Evolutionary conservation across 345 rosid species (phyloP).

Genomic region (Lumnitzera littorea): DNA sequence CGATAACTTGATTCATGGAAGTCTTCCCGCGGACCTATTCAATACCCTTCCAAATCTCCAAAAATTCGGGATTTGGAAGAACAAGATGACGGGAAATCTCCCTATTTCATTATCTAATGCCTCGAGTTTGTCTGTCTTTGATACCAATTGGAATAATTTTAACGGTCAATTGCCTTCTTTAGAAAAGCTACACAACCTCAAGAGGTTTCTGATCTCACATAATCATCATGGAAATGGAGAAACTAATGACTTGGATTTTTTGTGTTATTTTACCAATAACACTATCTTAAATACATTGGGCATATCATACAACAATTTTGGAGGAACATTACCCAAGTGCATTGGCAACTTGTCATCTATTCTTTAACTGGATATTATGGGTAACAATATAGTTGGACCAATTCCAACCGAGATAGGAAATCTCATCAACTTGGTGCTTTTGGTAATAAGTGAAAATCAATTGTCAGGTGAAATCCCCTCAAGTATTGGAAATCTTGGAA

Average conservation of each 20-base stretch:
- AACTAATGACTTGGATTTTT: constrained; percentile 8
- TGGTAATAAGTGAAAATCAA: neutral
- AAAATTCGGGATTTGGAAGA: neutral
- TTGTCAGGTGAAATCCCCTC: constrained; percentile 2
- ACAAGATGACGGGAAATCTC: neutral
- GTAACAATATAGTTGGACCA: constrained; percentile 5
- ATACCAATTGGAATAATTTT: neutral
- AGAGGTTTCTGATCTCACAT: neutral
- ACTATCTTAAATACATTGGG: neutral
- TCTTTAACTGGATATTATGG: neutral
- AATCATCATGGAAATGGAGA: constrained; percentile 7
- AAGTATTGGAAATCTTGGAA: neutral
- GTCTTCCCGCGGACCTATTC: constrained; percentile 12
- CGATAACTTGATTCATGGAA: constrained; percentile 19
- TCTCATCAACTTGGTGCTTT: constrained; percentile 6
- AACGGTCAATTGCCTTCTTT: constrained; percentile 1
- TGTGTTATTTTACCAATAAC: constrained; percentile 10
- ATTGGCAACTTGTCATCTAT: constrained; percentile 5
- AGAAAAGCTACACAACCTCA: constrained; percentile 6
- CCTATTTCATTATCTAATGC: constrained; percentile 3
- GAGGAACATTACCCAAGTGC: constrained; percentile 6
- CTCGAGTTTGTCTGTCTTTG: neutral
- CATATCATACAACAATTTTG: neutral
- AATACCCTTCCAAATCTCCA: constrained; percentile 6
- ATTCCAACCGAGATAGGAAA: constrained; percentile 7